phyloP scores from a whole-genome alignment of 768 basidiomycete genomes.

The Lactifluus echinatus region DNA sequence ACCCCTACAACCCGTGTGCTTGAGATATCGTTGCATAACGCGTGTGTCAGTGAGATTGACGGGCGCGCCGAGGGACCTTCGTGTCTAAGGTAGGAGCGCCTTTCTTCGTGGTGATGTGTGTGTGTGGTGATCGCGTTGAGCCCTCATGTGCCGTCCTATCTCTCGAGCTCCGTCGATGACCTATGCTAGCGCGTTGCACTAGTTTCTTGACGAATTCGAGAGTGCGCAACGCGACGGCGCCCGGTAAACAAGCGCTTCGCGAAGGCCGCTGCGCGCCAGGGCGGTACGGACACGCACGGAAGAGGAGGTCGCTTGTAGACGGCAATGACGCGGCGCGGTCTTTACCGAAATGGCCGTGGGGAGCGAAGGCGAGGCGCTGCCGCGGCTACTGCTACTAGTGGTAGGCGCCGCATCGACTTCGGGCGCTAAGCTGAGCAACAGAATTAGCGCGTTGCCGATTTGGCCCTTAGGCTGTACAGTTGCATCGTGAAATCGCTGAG shows the following conservation, averaged over 20 bases:
- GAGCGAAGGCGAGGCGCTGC: neutral
- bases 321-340: conserved; percentile 27
- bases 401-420: conserved; percentile 49
- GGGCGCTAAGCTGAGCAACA: conserved; percentile 56
- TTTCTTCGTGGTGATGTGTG: no score
- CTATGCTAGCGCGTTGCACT: conserved; percentile 37
- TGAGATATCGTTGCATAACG: no score
- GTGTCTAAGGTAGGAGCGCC: no score
- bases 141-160: no score
- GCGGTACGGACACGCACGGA: conserved; percentile 64
- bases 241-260: conserved; percentile 81
- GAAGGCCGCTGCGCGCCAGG: conserved; percentile 83
- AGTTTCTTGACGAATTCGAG: conserved; percentile 68
- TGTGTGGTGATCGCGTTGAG: no score
- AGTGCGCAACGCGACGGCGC: conserved; percentile 51
- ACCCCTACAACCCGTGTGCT: no score
- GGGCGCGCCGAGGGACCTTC: no score
- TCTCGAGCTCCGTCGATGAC: conserved; percentile 53
- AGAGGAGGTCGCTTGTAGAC: conserved; percentile 62
- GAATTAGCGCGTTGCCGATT: no score
- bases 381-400: conserved; percentile 15
- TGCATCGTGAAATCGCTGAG: conserved; percentile 78
- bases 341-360: no score
- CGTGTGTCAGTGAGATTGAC: no score
- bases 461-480: conserved; percentile 76